Evolutionary conservation across 1,284 basidiomycete genomes (phyloP).

Genomic region (Ceratobasidium sp.): DNA sequence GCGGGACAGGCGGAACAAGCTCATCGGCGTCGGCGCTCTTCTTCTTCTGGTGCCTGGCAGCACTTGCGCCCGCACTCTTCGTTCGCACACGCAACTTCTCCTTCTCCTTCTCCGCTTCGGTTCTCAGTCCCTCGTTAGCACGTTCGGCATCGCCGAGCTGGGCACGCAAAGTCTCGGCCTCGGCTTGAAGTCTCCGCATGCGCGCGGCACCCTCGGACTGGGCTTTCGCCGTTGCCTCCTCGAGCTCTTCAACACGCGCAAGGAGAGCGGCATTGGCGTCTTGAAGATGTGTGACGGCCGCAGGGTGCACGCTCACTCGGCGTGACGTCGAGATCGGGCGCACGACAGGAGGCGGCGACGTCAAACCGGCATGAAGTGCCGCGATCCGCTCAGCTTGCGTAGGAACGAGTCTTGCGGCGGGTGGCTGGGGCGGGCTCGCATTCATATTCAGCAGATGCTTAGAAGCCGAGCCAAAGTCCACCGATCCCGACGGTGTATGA

Average conservation of each 20-base stretch:
- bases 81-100: constrained; percentile 11
- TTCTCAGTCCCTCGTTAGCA: constrained; percentile 30
- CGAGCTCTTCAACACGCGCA: constrained; percentile 31
- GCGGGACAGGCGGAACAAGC: neutral
- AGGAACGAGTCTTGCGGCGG: constrained; percentile 16
- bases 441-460: no score
- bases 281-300: constrained; percentile 27
- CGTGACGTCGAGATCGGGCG: neutral
- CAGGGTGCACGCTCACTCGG: constrained; percentile 24
- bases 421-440: neutral
- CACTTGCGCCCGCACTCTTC: constrained; percentile 12
- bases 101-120: constrained; percentile 15
- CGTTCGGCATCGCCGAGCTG: constrained; percentile 29
- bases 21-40: neutral
- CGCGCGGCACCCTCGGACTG: constrained; percentile 27
- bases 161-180: constrained; percentile 20
- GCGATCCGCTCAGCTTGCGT: constrained; percentile 35
- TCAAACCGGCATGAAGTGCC: constrained; percentile 19
- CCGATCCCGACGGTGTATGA: neutral
- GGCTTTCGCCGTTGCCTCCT: constrained; percentile 29
- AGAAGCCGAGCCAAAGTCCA: no score
- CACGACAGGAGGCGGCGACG: neutral
- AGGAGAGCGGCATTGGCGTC: constrained; percentile 33
- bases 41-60: neutral
- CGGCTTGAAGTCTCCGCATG: constrained; percentile 32